These are phyloP conservation scores for Salpingoeca rosetta DNA, from an alignment of 78 protist genomes.

Conservation along the genomic window DNA sequence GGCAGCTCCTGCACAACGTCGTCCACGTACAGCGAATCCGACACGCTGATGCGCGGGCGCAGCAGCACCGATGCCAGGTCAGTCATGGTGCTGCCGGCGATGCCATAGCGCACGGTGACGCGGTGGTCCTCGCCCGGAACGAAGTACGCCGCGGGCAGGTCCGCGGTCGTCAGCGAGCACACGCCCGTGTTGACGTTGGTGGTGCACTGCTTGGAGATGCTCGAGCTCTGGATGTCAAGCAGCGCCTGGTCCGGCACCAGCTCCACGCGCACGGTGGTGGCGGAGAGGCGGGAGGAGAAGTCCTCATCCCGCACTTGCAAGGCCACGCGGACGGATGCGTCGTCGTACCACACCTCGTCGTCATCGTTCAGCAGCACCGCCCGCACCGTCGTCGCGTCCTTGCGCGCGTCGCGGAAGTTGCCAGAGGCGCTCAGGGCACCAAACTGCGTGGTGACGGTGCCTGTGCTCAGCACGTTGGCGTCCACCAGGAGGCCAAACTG, in stretches of 20 bases:
- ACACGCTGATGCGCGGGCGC: neutral
- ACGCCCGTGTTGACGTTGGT: neutral
- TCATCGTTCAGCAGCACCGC: neutral
- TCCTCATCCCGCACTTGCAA: neutral
- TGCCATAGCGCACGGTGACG: neutral
- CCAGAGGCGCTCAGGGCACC: neutral
- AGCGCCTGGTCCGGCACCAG: neutral
- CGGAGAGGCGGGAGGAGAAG: neutral
- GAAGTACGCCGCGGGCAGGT: neutral
- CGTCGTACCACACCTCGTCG: neutral
- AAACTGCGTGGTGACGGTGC: neutral
- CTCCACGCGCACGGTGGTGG: neutral
- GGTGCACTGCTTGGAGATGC: neutral
- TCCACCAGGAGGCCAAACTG: neutral
- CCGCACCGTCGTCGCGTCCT: neutral
- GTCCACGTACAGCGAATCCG: neutral
- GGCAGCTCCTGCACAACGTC: neutral
- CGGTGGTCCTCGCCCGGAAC: neutral
- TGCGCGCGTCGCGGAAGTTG: neutral
- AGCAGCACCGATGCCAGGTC: neutral
- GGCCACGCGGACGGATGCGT: neutral
- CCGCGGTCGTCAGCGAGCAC: neutral
- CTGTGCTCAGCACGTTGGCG: neutral
- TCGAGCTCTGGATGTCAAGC: neutral
- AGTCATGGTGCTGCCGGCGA: neutral